Percentiles rank a stretch among this genome's conserved stretches.
phyloP scores from a whole-genome alignment of 768 basidiomycete species.

The Mycena crocata region DNA sequence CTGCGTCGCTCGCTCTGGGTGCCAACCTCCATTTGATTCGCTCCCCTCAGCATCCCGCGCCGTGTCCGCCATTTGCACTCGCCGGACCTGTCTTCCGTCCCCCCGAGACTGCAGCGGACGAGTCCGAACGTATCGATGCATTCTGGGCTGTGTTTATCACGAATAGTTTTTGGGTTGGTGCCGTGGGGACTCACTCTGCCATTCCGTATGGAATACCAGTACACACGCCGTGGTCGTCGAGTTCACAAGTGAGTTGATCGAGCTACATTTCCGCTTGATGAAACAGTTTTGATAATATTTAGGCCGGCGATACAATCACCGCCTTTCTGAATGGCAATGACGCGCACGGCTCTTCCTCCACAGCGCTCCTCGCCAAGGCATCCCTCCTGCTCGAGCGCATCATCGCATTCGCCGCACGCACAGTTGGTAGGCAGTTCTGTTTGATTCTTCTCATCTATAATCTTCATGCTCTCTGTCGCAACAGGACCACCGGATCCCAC shows the following conservation, averaged over 20 bases:
- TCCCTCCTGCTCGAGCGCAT: constrained; percentile 20
- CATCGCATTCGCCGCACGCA: background rate
- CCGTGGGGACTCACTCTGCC: constrained; percentile 1
- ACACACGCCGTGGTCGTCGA: constrained; percentile 15
- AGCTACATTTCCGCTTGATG: background rate
- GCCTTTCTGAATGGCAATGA: constrained; percentile 20
- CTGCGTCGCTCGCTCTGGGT: constrained; percentile 46
- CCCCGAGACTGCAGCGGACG: background rate
- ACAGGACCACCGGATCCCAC: background rate
- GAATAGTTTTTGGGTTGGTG: constrained; percentile 26
- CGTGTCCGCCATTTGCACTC: background rate
- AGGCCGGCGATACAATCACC: constrained; percentile 18
- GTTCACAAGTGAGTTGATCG: background rate
- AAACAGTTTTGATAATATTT: background rate
- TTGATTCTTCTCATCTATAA: background rate
- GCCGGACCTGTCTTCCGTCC: background rate
- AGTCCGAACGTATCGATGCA: constrained; percentile 6
- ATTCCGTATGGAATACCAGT: background rate
- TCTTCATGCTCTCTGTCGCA: background rate
- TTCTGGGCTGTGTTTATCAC: constrained; percentile 20
- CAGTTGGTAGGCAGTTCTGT: background rate
- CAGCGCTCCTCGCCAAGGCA: constrained; percentile 18
- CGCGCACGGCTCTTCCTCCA: background rate
- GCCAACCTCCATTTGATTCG: background rate
- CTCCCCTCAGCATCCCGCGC: background rate